A percentile compares a stretch with the other conserved stretches of the same genome.
These are phyloP conservation scores for Erysimum cheiri DNA, from an alignment of 441 rosid genomes.

Conservation along the genomic window DNA sequence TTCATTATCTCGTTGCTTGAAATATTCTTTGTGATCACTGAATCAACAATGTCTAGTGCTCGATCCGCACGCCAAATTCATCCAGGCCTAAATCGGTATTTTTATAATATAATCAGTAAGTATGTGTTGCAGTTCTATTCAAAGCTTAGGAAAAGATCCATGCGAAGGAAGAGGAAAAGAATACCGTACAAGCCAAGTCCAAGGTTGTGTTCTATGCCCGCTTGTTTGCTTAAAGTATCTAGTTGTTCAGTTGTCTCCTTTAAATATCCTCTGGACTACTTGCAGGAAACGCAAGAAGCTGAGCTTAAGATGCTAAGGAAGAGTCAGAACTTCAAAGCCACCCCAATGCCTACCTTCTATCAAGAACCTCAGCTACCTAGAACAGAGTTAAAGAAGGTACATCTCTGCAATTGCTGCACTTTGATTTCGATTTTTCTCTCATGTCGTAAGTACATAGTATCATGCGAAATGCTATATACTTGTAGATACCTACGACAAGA, in stretches of 20 bases:
- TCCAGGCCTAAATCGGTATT: conserved; percentile 50
- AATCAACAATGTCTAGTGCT: conserved; percentile 43
- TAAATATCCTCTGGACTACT: conserved; percentile 21
- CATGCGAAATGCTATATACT: conserved; percentile 8
- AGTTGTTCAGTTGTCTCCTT: conserved; percentile 9
- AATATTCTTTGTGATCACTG: conserved; percentile 19
- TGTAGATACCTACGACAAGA: conserved; percentile 86
- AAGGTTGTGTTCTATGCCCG: conserved; percentile 58
- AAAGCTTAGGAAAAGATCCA: too few species aligned
- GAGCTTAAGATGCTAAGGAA: conserved; percentile 88
- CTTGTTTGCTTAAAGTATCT: neutral
- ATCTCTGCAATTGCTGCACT: neutral
- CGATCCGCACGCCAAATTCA: conserved; percentile 52
- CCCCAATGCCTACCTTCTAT: conserved; percentile 98
- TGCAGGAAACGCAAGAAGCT: conserved; percentile 91
- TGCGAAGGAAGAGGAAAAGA: conserved; percentile 68
- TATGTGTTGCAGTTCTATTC: too few species aligned
- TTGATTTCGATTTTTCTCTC: neutral
- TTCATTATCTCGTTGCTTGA: conserved; percentile 49
- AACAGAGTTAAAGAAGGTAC: conserved; percentile 85
- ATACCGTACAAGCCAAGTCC: conserved; percentile 79
- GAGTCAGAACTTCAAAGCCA: conserved; percentile 89
- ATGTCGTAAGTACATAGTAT: neutral
- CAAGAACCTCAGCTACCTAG: conserved; percentile 90
- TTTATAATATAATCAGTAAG: neutral